Base-by-base conservation (phyloP, 2,329 filamentous ascomycete species). In the Colletotrichum navitas region DNA sequence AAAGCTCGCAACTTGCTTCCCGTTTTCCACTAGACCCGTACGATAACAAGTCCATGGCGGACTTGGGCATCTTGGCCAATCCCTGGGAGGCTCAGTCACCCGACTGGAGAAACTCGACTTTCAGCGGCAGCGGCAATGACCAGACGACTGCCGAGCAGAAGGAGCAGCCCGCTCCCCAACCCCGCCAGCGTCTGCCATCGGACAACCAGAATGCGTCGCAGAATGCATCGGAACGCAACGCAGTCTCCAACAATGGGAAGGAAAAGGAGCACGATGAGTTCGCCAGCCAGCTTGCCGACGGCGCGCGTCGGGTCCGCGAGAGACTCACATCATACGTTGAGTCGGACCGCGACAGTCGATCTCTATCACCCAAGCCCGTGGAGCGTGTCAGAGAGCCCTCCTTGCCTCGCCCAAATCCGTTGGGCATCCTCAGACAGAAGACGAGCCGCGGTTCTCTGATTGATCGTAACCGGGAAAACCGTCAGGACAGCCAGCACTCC, bases 271-370 rank as follows among this genome's bases (percentile, higher is more conserved):
- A 87, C 5, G 90, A 93, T 63, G 92, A 93, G 36, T 94, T 95
- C 77, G 90, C 91, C 24, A 89, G 87, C 63, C 91, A 94, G 76
- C 86, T 95, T 49, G 92, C 92, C 2, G 88, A 91, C 74, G 89
- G 92, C 21, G 89, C 92, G 10, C 88, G 89, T 39, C 88, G 91
- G 1, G 91, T 95, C 10, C 90, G 93, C 63, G 92, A 95, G 79
- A 91, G 90, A 74, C 83, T 95, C 55, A 92, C 90, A 10, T 91
- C 88, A 0, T 92, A 91, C 74, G 90, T 89, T 0, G 91, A 93
- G 75, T 86, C 87, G 3, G 90, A 93, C 47, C 70, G 70, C 24
- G 70, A 72, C 8, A 71, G 81, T 73, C 84, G 85, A 56, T 81
- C 82, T 58, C 84, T 83, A 54, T 85, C 85, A 4, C 83, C 73